A percentile compares a stretch with the other conserved stretches of the same genome.
These are phyloP conservation scores for Setaria italica DNA, from an alignment of 202 grass and related monocot species.

Conservation along the genomic window DNA sequence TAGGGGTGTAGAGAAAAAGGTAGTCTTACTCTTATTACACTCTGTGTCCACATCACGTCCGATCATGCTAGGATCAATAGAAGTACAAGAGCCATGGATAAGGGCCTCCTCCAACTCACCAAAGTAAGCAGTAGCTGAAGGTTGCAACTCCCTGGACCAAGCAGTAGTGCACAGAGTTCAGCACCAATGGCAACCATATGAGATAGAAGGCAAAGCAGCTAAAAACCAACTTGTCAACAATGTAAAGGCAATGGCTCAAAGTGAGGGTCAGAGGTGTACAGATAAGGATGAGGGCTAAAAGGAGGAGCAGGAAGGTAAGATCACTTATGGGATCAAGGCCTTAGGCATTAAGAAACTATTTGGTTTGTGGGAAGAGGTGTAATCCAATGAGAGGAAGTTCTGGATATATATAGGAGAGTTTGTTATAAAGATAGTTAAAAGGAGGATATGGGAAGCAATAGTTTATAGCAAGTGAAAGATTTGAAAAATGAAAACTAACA, in stretches of 20 bases:
- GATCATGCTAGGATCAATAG: conserved; percentile 57
- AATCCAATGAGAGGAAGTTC: conserved; percentile 59
- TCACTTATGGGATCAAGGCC: conserved; percentile 60
- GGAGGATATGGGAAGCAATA: conserved; percentile 48
- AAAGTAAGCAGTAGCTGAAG: conserved; percentile 66
- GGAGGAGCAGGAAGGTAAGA: conserved; percentile 50
- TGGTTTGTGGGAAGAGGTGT: conserved; percentile 78
- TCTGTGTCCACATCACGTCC: conserved; percentile 56
- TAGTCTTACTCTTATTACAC: conserved; percentile 67
- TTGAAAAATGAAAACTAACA: conserved; percentile 60
- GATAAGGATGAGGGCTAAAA: conserved; percentile 75
- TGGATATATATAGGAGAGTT: conserved; percentile 53
- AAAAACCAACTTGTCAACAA: conserved; percentile 42
- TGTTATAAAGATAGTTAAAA: conserved; percentile 72
- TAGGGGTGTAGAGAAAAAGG: conserved; percentile 40
- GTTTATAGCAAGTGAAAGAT: conserved; percentile 61
- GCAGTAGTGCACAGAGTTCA: conserved; percentile 53
- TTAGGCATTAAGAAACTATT: conserved; percentile 73
- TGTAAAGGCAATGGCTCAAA: conserved; percentile 44
- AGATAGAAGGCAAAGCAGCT: conserved; percentile 44
- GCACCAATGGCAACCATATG: conserved; percentile 42
- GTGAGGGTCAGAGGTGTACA: conserved; percentile 60
- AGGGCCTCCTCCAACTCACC: conserved; percentile 91
- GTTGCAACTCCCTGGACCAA: conserved; percentile 70
- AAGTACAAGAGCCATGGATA: conserved; percentile 66